Percentiles rank a stretch among this genome's conserved stretches.
These are phyloP conservation scores for Hevea brasiliensis DNA, from an alignment of 345 rosid genomes.

Conservation along the genomic window DNA sequence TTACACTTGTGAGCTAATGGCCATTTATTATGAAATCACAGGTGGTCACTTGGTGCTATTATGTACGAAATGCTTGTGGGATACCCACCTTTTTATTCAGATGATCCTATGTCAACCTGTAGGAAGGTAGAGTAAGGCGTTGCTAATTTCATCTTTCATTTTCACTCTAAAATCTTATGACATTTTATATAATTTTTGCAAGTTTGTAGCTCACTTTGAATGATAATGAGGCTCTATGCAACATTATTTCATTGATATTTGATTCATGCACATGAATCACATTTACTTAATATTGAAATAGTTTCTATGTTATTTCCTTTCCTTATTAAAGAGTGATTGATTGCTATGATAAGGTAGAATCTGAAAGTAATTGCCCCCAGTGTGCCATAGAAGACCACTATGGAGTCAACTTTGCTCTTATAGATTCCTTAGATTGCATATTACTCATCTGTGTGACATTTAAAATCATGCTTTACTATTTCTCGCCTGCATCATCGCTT, in stretches of 20 bases:
- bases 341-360: neutral
- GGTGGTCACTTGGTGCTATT: conserved; percentile 99
- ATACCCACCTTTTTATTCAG: conserved; percentile 95
- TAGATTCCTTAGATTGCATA: neutral
- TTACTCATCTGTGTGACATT: neutral
- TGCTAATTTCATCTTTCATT: neutral
- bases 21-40: conserved; percentile 30
- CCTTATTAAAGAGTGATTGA: neutral
- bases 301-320: neutral
- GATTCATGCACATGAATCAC: neutral
- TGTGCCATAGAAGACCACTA: neutral
- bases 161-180: neutral
- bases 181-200: neutral
- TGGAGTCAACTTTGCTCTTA: neutral
- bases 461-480: neutral
- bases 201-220: neutral
- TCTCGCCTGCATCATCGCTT: neutral
- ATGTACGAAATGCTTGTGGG: conserved; percentile 98
- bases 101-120: conserved; percentile 95
- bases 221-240: neutral
- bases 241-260: too few relatives aligned
- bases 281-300: neutral
- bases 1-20: conserved; percentile 12
- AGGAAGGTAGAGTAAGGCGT: conserved; percentile 53
- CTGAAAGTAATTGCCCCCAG: neutral